Percentiles rank a stretch among this genome's conserved stretches.
Evolutionary conservation across 1,284 basidiomycete species (phyloP).

Genomic region (Pisolithus thermaeus): DNA sequence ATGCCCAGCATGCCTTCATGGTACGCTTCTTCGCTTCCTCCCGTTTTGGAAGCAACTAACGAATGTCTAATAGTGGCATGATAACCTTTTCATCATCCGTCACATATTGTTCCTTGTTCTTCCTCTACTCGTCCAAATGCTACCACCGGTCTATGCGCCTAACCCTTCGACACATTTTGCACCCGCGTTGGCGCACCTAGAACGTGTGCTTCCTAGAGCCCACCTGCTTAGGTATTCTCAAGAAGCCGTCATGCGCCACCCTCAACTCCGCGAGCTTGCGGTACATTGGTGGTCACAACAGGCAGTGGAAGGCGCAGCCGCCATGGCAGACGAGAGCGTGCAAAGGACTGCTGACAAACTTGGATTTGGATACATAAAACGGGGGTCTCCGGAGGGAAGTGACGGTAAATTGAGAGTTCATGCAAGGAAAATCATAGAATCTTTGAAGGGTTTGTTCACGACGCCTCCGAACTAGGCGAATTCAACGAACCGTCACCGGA

Average conservation of each 20-base stretch:
- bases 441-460: conserved; percentile 28
- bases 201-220: conserved; percentile 37
- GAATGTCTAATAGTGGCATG: conserved; percentile 53
- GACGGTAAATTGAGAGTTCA: conserved; percentile 33
- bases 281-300: conserved; percentile 53
- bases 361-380: conserved; percentile 40
- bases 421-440: conserved; percentile 35
- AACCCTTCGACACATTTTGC: conserved; percentile 15
- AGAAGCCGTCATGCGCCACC: conserved; percentile 50
- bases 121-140: conserved; percentile 44
- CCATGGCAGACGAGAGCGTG: conserved; percentile 43
- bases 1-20: conserved; percentile 42
- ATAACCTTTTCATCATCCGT: conserved; percentile 48
- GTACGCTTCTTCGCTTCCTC: conserved; percentile 33
- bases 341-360: conserved; percentile 43
- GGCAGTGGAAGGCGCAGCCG: conserved; percentile 43
- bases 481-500: too few species aligned
- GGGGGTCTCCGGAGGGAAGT: conserved; percentile 14
- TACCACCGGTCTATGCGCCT: conserved; percentile 29
- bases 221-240: conserved; percentile 50
- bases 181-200: conserved; percentile 31
- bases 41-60: conserved; percentile 2
- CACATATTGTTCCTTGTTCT: conserved; percentile 54
- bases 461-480: conserved; percentile 10
- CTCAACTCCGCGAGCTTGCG: conserved; percentile 40